Evolutionary conservation across 139 green algal species (phyloP), one percentile per base, ranked within the genome.

Genomic region (Micractinium conductrix): DNA sequence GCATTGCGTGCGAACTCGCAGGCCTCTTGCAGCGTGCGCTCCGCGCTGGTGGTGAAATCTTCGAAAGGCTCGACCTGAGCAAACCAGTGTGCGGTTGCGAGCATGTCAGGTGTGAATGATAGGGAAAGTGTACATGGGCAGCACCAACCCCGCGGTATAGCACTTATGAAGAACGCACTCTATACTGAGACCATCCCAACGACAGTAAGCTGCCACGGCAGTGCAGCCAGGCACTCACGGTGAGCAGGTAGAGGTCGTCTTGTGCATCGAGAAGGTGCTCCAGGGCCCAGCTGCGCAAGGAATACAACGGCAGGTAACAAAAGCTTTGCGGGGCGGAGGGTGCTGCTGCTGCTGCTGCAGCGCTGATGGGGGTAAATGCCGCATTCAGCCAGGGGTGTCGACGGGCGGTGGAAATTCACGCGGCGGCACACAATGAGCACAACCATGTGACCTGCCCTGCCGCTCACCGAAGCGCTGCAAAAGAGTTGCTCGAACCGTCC

Each of bases 161-260:
- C n/a, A n/a, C n/a, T n/a, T 58, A 58, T 24, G 26, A 62, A 62
- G 10, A 62, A 62, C 53, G 24, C 19, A 19, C 24, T 62, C 19
- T 19, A 21, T 62, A 2, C 53, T 9, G 24, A 30, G 53, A 19
- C 53, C 10, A 5, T 62, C 53, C 24, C 24, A 62, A 62, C 5
- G 5, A 16, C 53, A 14, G 8, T 28, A 16, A n/a, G n/a, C n/a
- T n/a, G n/a, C n/a, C 53, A 62, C 53, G 10, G 35, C 21, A 37
- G 60, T 12, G 1, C 8, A 6, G 2, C 62, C 30, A 19, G 30
- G 16, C 6, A 7, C 62, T 83, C 19, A 72, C 65, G 10, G 63
- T 83, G 14, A 72, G 22, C 65, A 83, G 48, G 65, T n/a, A 83
- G 40, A 83, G 9, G 50, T 76, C 22, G n/a, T 74, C 63, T 6